Conservation (phyloP, 2,329 filamentous ascomycete species). For the Fusarium verticillioides region DNA sequence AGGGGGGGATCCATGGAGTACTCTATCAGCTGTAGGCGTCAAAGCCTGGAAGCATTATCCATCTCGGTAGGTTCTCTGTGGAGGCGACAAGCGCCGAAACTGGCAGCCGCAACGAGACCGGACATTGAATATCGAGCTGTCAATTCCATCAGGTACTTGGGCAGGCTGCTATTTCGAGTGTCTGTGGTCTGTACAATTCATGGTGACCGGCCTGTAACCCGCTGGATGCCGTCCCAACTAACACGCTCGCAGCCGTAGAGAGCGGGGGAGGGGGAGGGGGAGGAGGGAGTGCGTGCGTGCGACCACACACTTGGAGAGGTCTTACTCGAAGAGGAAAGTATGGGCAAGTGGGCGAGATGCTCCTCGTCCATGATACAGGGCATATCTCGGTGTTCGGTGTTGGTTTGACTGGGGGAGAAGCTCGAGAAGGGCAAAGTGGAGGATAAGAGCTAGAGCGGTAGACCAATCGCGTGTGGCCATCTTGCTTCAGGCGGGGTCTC, state of each 20-base stretch:
- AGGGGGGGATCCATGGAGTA: constrained; percentile 5
- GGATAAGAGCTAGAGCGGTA: constrained; percentile 3
- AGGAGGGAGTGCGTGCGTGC: constrained; percentile 20
- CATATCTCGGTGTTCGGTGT: constrained; percentile 48
- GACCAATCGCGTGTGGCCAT: constrained; percentile 10
- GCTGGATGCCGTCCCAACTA: constrained; percentile 26
- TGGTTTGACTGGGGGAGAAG: constrained; percentile 23
- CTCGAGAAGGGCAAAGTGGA: constrained; percentile 16
- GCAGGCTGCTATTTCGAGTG: background rate
- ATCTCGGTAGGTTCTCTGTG: background rate
- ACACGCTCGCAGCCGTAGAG: constrained; percentile 6
- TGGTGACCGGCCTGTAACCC: constrained; percentile 24
- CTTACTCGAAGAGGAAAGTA: constrained; percentile 43
- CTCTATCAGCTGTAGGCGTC: constrained; percentile 8
- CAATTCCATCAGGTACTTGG: constrained; percentile 5
- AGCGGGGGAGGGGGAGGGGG: constrained; percentile 34
- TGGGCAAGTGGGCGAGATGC: constrained; percentile 16
- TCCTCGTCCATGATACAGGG: constrained; percentile 29
- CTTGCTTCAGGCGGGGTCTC: constrained; percentile 17
- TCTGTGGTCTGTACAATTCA: constrained; percentile 1
- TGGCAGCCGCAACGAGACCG: constrained; percentile 15
- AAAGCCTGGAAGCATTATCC: constrained; percentile 21
- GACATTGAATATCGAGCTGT: constrained; percentile 6
- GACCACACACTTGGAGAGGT: constrained; percentile 24
- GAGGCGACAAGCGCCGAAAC: constrained; percentile 4